phyloP scores from a whole-genome alignment of 2,329 filamentous ascomycete genomes.

The Paecilomyces variotii region DNA sequence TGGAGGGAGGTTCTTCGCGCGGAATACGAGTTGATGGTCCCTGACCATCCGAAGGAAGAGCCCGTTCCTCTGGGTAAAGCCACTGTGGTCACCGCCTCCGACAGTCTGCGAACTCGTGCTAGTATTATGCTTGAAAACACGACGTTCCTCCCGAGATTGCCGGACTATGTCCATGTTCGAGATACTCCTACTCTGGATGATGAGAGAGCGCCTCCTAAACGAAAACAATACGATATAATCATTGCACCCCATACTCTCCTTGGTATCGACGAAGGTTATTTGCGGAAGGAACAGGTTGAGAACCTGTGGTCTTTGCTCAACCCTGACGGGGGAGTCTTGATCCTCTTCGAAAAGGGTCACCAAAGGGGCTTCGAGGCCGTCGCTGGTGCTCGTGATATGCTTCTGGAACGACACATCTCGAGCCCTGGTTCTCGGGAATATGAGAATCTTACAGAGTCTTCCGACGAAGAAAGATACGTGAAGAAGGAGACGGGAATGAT shows the following conservation, averaged over 20 bases:
- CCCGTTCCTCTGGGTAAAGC: constrained; percentile 54
- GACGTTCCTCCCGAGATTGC: constrained; percentile 84
- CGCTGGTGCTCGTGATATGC: constrained; percentile 69
- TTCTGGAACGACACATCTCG: constrained; percentile 66
- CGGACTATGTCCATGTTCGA: constrained; percentile 66
- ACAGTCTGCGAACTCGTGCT: constrained; percentile 64
- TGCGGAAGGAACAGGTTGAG: constrained; percentile 70
- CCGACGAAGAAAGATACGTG: constrained; percentile 17
- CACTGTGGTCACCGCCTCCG: constrained; percentile 71
- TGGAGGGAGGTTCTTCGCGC: constrained; percentile 66
- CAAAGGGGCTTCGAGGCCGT: constrained; percentile 88
- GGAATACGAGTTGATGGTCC: constrained; percentile 66
- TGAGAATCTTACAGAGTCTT: constrained; percentile 27
- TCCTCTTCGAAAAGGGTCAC: constrained; percentile 84
- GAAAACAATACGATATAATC: constrained; percentile 82
- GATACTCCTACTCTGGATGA: constrained; percentile 53
- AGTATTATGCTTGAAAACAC: constrained; percentile 77
- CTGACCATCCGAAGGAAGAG: constrained; percentile 32
- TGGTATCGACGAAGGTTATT: constrained; percentile 63
- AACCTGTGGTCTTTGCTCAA: constrained; percentile 85
- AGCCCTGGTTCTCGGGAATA: constrained; percentile 47
- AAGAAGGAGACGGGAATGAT: constrained; percentile 56
- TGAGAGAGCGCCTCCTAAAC: constrained; percentile 43
- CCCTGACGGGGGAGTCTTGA: constrained; percentile 74
- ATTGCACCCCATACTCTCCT: constrained; percentile 81